Conservation (phyloP, 176 grass and related monocot species). For the Bolboschoenus planiculmis region DNA sequence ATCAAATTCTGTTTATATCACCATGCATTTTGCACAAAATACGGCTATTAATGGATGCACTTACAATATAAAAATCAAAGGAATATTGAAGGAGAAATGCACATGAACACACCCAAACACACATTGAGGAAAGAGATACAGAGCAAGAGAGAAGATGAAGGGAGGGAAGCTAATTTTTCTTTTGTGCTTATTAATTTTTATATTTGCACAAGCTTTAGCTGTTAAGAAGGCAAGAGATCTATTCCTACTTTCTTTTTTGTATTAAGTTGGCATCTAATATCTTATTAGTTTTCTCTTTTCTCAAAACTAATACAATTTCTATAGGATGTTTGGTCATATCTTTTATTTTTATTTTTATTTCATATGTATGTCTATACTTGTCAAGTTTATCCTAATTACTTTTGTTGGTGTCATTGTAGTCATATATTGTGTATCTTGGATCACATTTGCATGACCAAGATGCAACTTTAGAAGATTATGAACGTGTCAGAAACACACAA, state of each 20-base stretch:
- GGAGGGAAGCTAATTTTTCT: neutral
- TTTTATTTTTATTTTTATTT: neutral
- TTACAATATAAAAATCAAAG: neutral
- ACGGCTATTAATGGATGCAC: neutral
- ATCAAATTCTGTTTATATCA: neutral
- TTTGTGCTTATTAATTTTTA: neutral
- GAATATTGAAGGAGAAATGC: neutral
- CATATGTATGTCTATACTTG: neutral
- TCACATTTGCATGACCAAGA: constrained; percentile 29
- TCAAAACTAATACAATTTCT: neutral
- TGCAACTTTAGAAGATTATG: constrained; percentile 26
- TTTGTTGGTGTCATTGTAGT: constrained; percentile 22
- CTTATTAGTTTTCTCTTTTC: neutral
- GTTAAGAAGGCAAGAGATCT: neutral
- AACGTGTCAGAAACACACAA: constrained; percentile 36
- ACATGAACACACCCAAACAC: neutral
- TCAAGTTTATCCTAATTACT: neutral
- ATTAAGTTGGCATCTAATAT: neutral
- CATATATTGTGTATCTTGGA: constrained; percentile 79
- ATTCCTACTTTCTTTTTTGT: neutral
- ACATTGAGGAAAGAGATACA: neutral
- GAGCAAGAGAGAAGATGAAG: neutral
- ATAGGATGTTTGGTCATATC: neutral
- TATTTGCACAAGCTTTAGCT: neutral
- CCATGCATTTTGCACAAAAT: neutral